Base-by-base conservation (phyloP, 371 early-diverging fungal genomes). In the Rhizomucor miehei region DNA sequence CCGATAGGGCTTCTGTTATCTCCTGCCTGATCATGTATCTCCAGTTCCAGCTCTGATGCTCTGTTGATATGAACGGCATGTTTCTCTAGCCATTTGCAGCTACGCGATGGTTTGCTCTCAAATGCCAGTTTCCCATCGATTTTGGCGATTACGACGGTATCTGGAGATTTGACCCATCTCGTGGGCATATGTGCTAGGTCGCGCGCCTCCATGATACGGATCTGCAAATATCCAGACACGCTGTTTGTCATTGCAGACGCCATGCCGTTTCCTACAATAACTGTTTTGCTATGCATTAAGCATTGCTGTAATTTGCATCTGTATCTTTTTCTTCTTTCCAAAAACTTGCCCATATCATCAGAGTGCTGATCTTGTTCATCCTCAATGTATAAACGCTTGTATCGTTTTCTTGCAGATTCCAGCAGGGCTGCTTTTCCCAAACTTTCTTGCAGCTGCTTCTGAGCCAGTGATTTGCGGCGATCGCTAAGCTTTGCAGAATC, bases 21-120 rank as follows among this genome's bases (percentile, higher is more conserved):
- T 43, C 81, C 78, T 12, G 79, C 75, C 51, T 84, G 73, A 51
- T 93, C 93, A 53, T 82, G 84, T 2, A 95, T 69, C 13, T 88
- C 82, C 25, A 98, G 66, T 67, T 98, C 98, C 8, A 95, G 81
- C 60, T 97, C 97, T n/a, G 87, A 85, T 0, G 90, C 95, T 70
- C 89, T 89, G 58, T 91, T 90, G 39, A 94, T 88, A 39, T 82
- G 79, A 21, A 94, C 75, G 45, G 86, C 88, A 65, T 93, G 91
- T 29, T 87, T 83, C 44, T 98, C 94, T 57, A 80, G 80, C 67
- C 70, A 93, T 38, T 81, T 79, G 41, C 84, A 85, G 19, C 80
- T 81, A 35, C 81, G 78, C 24, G 78, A 69, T 10, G 67, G 70
- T 10, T 81, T 79, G 6, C 94, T 88, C 52, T 75, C 82, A 21